A percentile compares a stretch with the other conserved stretches of the same genome.
Evolutionary conservation across 225 moss, liverwort and hornwort species (phyloP).

Genomic region (Pseudisothecium myosuroides): DNA sequence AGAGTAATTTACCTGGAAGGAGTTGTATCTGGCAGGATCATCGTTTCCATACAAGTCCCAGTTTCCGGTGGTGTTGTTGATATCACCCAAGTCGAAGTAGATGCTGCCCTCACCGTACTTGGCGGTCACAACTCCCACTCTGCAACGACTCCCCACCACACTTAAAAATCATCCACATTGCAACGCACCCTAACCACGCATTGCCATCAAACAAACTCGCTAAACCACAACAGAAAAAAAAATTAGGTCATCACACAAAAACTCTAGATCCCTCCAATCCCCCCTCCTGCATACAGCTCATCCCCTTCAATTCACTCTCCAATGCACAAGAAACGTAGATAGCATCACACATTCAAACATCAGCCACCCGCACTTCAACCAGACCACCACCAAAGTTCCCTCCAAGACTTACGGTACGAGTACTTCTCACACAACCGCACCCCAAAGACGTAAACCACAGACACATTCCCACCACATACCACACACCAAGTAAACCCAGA

Average conservation of each 20-base stretch:
- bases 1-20: conserved; percentile 42
- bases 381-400: neutral
- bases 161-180: neutral
- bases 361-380: neutral
- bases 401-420: no score
- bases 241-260: neutral
- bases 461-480: neutral
- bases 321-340: neutral
- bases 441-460: no score
- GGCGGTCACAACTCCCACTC: conserved; percentile 59
- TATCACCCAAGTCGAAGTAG: conserved; percentile 83
- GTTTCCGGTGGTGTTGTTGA: conserved; percentile 79
- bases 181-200: neutral
- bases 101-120: conserved; percentile 68
- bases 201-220: neutral
- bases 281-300: neutral
- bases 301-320: neutral
- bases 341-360: neutral
- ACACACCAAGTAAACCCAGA: neutral
- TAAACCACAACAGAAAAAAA: neutral
- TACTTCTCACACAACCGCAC: no score
- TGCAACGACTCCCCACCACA: neutral
- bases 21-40: conserved; percentile 63
- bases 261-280: no score
- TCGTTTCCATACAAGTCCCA: conserved; percentile 95